Evolutionary conservation across 2,329 filamentous ascomycete genomes (phyloP), one percentile per base, ranked within the genome.

Genomic region (Microsporum canis): DNA sequence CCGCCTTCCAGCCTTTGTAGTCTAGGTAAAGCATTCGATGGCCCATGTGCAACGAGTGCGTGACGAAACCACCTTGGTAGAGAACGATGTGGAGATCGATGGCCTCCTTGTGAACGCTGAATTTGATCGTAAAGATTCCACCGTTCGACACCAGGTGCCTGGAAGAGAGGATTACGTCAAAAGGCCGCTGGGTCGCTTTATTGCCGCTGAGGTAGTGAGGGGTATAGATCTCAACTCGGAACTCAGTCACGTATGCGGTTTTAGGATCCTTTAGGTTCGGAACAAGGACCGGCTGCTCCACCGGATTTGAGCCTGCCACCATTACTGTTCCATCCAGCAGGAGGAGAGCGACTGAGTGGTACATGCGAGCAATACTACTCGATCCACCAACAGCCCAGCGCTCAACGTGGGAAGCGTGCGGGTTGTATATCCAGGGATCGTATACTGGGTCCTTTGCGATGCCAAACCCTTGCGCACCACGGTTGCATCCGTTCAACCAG

Each of bases 1-100:
- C 76, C 1, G 75, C 67, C n/a, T 66, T 67, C 69, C 78, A 84
- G 43, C 78, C 79, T 23, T 71, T 71, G 51, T 68, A 72, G 64
- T 84, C 81, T 45, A 85, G 72, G 65, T 78, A 77, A 45, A 80
- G 61, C 78, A 84, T 81, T 8, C 82, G 78, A 65, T 84, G 81
- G 49, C 81, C 81, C 83, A 85, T 85, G 68, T 85, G 82, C 23
- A 85, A 67, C 1, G 77, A 79, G 69, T 85, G 83, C 39, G 83
- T 85, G 47, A 84, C 79, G 65, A 82, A 85, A 4, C 83, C 83
- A 49, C 80, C 80, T 66, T 84, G 78, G 69, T 84, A 83, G 23
- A 85, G 75, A 2, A 74, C 72, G 17, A 84, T 75, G 67, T 80
- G 79, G 59, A 80, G 72, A 2, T 66, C 69, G 65, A 78, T 73